Percentiles rank a stretch among this genome's conserved stretches.
Conservation (phyloP, 2,329 filamentous ascomycete species). For the Xylaria multiplex region DNA sequence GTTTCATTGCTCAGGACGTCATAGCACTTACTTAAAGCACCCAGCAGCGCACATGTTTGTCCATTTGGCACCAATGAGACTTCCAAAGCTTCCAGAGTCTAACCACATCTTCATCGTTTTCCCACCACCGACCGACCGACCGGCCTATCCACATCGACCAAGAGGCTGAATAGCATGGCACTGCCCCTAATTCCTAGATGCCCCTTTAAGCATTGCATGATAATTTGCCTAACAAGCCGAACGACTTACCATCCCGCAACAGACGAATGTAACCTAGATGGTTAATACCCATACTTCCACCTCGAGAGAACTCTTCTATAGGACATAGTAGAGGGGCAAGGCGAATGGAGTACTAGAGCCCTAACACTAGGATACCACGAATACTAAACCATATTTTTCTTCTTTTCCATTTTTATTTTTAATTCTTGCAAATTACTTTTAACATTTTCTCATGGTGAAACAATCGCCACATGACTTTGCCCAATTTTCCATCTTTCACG, state of each 20-base stretch:
- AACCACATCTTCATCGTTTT: constrained; percentile 27
- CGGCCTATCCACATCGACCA: constrained; percentile 27
- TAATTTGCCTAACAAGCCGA: constrained; percentile 16
- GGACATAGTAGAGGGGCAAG: not conserved
- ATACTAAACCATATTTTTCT: constrained; percentile 5
- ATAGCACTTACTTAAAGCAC: constrained; percentile 11
- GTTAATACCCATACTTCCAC: constrained; percentile 2
- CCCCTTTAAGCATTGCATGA: constrained; percentile 15
- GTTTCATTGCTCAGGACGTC: constrained; percentile 25
- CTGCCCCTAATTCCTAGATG: constrained; percentile 23
- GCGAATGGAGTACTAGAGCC: constrained; percentile 14
- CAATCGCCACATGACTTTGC: constrained; percentile 9
- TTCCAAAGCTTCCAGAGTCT: constrained; percentile 4
- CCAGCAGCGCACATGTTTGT: constrained; percentile 12
- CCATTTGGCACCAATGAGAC: constrained; percentile 30
- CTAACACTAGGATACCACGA: constrained; percentile 10
- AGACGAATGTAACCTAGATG: constrained; percentile 15
- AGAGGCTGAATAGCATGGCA: constrained; percentile 31
- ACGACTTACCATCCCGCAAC: constrained; percentile 13
- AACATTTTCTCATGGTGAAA: not conserved
- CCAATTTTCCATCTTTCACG: constrained; percentile 9
- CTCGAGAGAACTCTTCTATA: not conserved
- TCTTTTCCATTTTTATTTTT: not conserved
- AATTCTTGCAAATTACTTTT: too few relatives aligned
- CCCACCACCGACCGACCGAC: constrained; percentile 10